Evolutionary conservation across 306 rosid genomes (phyloP).

Genomic region (Rosa rugosa): DNA sequence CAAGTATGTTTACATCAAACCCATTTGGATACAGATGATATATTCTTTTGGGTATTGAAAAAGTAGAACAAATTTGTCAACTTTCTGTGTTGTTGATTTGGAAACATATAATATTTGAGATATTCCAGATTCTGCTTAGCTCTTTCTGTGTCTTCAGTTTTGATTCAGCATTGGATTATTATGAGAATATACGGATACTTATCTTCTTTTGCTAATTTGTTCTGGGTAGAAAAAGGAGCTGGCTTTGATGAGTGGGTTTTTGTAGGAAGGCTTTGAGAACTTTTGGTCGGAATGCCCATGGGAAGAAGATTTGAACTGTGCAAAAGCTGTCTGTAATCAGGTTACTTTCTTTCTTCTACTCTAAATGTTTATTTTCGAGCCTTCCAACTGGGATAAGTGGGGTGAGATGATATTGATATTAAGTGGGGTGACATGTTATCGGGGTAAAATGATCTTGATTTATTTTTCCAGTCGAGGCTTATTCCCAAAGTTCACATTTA

Average conservation of each 20-base stretch:
- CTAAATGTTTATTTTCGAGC: not conserved
- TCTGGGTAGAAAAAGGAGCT: not conserved
- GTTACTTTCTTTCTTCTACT: slow-evolving; percentile 30
- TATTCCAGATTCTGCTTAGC: not conserved
- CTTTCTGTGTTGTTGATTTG: too few species aligned
- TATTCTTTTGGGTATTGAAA: not conserved
- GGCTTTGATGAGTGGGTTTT: slow-evolving; percentile 30
- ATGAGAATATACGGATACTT: too few species aligned
- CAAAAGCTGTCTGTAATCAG: slow-evolving; percentile 81
- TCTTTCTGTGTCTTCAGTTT: too few species aligned
- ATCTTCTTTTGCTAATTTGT: not conserved
- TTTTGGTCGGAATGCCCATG: slow-evolving; percentile 97
- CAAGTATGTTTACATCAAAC: slow-evolving; percentile 44
- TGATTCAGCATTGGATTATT: too few species aligned
- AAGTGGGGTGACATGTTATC: not conserved
- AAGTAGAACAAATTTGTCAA: too few species aligned
- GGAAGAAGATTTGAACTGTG: slow-evolving; percentile 90
- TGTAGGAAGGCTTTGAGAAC: slow-evolving; percentile 93
- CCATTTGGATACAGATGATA: not conserved
- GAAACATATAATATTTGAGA: too few species aligned
- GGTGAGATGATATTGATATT: not conserved
- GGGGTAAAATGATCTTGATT: not conserved
- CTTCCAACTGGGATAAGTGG: not conserved
- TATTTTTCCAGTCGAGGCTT: not conserved
- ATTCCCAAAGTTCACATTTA: too few species aligned